These are phyloP conservation scores for Yamadazyma mexicana DNA, from an alignment of 1,139 yeast genomes.

Conservation along the genomic window DNA sequence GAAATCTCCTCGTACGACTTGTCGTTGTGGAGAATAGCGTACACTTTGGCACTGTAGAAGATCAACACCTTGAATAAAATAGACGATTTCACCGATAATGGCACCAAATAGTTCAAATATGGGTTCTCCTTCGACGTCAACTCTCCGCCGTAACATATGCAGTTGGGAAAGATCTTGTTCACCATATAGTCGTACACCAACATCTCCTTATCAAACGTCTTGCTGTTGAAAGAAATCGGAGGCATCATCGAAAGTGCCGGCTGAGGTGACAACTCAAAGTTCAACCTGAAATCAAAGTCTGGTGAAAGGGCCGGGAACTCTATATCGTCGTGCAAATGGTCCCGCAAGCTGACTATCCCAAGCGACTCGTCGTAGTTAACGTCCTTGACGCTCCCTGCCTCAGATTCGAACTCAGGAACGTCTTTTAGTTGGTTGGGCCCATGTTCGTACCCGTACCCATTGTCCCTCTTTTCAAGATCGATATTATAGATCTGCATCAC, in stretches of 20 bases:
- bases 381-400: too few relatives aligned
- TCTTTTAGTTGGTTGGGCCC: too few relatives aligned
- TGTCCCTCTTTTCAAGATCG: background rate
- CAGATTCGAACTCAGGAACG: too few relatives aligned
- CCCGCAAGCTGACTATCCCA: background rate
- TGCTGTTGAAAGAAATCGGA: background rate
- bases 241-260: background rate
- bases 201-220: constrained; percentile 16
- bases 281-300: background rate
- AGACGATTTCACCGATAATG: constrained; percentile 28
- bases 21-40: constrained; percentile 25
- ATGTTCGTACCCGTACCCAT: too few relatives aligned
- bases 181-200: constrained; percentile 28
- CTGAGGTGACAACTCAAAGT: background rate
- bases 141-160: constrained; percentile 27
- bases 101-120: constrained; percentile 32
- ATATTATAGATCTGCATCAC: constrained; percentile 11
- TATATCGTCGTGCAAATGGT: background rate
- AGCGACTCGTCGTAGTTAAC: background rate
- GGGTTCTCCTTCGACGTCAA: constrained; percentile 23
- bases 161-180: constrained; percentile 31
- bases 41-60: constrained; percentile 35
- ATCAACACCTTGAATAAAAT: constrained; percentile 31
- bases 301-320: background rate
- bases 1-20: constrained; percentile 24